These are phyloP conservation scores for Thamnidium elegans DNA, from an alignment of 192 early-diverging fungal genomes.

Conservation along the genomic window DNA sequence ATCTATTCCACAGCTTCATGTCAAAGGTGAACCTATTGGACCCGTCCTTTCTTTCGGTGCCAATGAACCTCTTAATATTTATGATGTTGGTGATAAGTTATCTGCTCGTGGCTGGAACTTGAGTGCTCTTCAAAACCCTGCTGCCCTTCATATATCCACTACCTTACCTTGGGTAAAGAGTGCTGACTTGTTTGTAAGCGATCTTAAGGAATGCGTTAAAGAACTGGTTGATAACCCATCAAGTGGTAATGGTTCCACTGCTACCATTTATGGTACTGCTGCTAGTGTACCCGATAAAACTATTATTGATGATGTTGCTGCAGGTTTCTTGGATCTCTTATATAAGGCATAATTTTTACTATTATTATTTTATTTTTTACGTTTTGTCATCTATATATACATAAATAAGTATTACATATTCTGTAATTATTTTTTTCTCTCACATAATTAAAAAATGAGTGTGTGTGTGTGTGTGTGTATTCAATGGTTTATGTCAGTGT, in stretches of 20 bases:
- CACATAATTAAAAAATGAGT: too few relatives aligned
- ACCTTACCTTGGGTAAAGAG: constrained; percentile 76
- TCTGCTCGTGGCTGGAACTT: constrained; percentile 81
- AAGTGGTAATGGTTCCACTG: constrained; percentile 67
- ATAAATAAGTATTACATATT: too few relatives aligned
- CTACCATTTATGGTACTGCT: constrained; percentile 92
- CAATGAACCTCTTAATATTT: constrained; percentile 69
- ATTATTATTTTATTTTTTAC: too few relatives aligned
- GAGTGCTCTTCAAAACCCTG: constrained; percentile 84
- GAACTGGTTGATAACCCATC: constrained; percentile 65
- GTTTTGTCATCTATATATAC: too few relatives aligned
- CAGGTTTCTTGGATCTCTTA: constrained; percentile 85
- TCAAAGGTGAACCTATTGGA: constrained; percentile 79
- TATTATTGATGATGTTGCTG: constrained; percentile 83
- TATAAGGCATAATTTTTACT: constrained; percentile 61
- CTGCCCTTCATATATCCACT: constrained; percentile 87
- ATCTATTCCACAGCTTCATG: constrained; percentile 61
- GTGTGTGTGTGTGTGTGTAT: too few relatives aligned
- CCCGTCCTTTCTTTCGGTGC: constrained; percentile 75
- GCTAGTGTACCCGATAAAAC: constrained; percentile 81
- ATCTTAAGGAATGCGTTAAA: constrained; percentile 75
- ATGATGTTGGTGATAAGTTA: constrained; percentile 81
- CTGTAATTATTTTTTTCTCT: too few relatives aligned
- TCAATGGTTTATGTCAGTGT: too few relatives aligned
- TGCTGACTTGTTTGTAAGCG: constrained; percentile 69